These are phyloP conservation scores for Trichosporon asahii DNA, from an alignment of 1,284 basidiomycete species.

Conservation along the genomic window DNA sequence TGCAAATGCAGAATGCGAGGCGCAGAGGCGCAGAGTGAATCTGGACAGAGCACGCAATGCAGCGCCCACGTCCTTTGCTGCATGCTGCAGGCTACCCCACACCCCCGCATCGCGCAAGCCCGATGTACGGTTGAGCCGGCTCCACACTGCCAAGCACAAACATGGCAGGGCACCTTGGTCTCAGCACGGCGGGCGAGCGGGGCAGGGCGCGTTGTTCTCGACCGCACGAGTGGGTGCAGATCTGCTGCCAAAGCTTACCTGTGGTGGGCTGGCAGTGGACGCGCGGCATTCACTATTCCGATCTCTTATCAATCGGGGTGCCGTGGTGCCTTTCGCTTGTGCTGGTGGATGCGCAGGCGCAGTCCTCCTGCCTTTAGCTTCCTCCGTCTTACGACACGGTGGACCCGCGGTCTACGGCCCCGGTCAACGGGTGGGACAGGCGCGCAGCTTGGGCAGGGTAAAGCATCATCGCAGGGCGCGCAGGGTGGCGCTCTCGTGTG, in stretches of 20 bases:
- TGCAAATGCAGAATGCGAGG: neutral
- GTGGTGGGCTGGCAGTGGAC: neutral
- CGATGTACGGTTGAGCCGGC: neutral
- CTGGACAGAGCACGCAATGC: neutral
- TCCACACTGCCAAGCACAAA: neutral
- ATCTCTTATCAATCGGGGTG: constrained; percentile 1
- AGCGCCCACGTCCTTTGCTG: neutral
- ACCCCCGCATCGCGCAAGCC: too few relatives aligned
- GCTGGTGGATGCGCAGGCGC: neutral
- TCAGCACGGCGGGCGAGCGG: too few relatives aligned
- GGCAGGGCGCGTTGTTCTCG: neutral
- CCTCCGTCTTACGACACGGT: neutral
- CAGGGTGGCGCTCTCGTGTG: neutral
- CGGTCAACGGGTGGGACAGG: neutral
- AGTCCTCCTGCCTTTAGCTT: neutral
- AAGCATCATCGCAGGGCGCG: neutral
- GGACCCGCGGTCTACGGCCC: neutral
- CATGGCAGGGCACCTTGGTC: neutral
- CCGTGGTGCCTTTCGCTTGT: neutral
- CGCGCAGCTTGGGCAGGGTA: neutral
- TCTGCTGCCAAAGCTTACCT: neutral
- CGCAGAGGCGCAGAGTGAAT: neutral
- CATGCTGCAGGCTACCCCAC: too few relatives aligned
- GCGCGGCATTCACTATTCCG: neutral
- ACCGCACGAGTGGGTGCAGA: neutral